phyloP scores from a whole-genome alignment of 495 filamentous ascomycete genomes.

The Ascobolus immersus region DNA sequence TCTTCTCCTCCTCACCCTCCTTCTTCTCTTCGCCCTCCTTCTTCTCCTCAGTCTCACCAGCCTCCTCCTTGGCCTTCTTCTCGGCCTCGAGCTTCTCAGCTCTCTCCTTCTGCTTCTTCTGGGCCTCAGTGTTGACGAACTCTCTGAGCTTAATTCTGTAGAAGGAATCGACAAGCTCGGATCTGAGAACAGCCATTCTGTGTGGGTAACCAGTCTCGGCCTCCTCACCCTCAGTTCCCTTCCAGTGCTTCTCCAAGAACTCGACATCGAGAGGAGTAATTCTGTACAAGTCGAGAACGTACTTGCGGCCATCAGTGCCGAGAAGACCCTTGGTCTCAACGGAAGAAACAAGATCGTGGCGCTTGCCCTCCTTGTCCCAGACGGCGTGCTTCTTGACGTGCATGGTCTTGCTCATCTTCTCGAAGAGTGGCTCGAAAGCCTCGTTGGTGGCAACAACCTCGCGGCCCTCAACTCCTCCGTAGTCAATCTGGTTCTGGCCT shows the following conservation, averaged over 20 bases:
- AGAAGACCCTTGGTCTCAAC: constrained; percentile 95
- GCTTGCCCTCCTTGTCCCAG: constrained; percentile 87
- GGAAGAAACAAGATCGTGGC: constrained; percentile 77
- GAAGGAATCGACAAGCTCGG: constrained; percentile 67
- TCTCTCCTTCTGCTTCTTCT: constrained; percentile 28
- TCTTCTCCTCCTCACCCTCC: constrained; percentile 9
- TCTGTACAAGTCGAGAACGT: constrained; percentile 87
- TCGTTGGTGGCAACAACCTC: constrained; percentile 79
- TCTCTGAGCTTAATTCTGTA: constrained; percentile 66
- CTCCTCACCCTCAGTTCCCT: constrained; percentile 19
- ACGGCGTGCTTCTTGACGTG: constrained; percentile 84
- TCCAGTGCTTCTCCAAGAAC: constrained; percentile 54
- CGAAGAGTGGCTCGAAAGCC: constrained; percentile 59
- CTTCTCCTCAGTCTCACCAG: constrained; percentile 9
- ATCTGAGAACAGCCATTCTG: constrained; percentile 73
- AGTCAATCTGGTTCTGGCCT: constrained; percentile 95
- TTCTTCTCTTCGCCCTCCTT: constrained; percentile 8
- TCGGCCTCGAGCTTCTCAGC: constrained; percentile 15
- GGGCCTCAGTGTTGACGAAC: constrained; percentile 52
- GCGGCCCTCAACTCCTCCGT: constrained; percentile 92
- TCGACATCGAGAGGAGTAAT: constrained; percentile 72
- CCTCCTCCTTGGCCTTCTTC: constrained; percentile 9
- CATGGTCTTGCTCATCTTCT: constrained; percentile 66
- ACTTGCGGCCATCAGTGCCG: constrained; percentile 92
- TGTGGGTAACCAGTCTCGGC: constrained; percentile 53